Evolutionary conservation across 2,329 filamentous ascomycete species (phyloP).

Genomic region (Cladophialophora bantiana): DNA sequence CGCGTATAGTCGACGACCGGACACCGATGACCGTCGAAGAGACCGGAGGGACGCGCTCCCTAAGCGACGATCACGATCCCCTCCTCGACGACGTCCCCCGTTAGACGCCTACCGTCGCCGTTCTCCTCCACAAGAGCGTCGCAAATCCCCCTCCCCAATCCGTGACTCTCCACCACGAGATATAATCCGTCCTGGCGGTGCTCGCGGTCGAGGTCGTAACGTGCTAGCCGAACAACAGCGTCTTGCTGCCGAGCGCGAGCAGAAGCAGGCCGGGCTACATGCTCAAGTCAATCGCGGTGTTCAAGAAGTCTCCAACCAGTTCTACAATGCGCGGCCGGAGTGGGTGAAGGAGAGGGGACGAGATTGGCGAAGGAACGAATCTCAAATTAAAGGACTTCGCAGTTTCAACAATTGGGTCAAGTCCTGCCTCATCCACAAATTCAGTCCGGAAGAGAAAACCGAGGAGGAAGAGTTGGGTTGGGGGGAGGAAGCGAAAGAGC

Average conservation of each 20-base stretch:
- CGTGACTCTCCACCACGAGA: conserved; percentile 52
- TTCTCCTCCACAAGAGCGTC: conserved; percentile 46
- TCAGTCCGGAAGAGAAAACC: conserved; percentile 76
- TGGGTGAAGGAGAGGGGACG: conserved; percentile 88
- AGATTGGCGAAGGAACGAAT: conserved; percentile 93
- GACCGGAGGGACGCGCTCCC: conserved; percentile 45
- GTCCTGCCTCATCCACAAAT: conserved; percentile 95
- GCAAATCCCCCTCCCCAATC: conserved; percentile 52
- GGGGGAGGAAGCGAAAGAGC: conserved; percentile 48
- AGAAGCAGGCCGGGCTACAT: conserved; percentile 43
- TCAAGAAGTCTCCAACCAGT: conserved; percentile 85
- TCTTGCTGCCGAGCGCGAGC: conserved; percentile 49
- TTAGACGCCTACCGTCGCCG: conserved; percentile 37
- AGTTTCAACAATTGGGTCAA: conserved; percentile 99
- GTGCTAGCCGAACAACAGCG: conserved; percentile 51
- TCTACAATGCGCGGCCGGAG: conserved; percentile 96
- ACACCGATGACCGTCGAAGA: conserved; percentile 44
- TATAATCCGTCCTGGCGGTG: conserved; percentile 55
- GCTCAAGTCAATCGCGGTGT: conserved; percentile 61
- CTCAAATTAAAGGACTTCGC: conserved; percentile 90
- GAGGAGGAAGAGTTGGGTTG: conserved; percentile 57
- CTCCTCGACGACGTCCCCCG: conserved; percentile 38
- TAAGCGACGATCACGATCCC: conserved; percentile 33
- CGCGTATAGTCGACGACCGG: conserved; percentile 36
- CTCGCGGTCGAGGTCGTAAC: conserved; percentile 53